Percentiles rank a stretch among this genome's conserved stretches.
These are phyloP conservation scores for Opeltia flavorubescens DNA, from an alignment of 495 filamentous ascomycete genomes.

Conservation along the genomic window DNA sequence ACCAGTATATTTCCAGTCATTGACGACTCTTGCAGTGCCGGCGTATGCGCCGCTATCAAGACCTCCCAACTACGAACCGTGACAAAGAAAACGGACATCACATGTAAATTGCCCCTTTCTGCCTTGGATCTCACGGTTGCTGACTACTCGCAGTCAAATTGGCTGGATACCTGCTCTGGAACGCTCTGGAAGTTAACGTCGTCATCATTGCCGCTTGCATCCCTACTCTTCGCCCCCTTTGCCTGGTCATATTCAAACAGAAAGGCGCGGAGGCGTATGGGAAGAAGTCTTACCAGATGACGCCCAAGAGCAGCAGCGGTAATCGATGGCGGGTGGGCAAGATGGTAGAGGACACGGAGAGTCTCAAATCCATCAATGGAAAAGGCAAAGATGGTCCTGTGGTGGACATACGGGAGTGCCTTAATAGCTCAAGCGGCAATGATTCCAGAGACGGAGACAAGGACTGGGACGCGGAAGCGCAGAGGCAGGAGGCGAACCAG, in stretches of 20 bases:
- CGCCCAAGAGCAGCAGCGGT: conserved; percentile 4
- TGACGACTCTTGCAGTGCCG: conserved; percentile 3
- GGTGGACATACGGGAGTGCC: neutral
- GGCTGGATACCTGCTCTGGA: conserved; percentile 31
- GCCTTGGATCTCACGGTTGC: neutral
- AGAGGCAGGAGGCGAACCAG: neutral
- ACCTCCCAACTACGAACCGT: conserved; percentile 25
- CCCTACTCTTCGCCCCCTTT: conserved; percentile 29
- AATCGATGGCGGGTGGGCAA: neutral
- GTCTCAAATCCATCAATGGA: conserved; percentile 2
- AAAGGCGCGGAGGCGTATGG: neutral
- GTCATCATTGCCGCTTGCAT: conserved; percentile 36
- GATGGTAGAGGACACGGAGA: neutral
- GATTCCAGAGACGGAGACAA: neutral
- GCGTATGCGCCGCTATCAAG: conserved; percentile 27
- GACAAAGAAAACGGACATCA: conserved; percentile 22
- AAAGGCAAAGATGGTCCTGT: conserved; percentile 7
- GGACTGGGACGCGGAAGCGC: neutral
- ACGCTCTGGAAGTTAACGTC: conserved; percentile 31
- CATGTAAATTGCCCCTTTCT: conserved; percentile 20
- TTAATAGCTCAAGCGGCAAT: neutral
- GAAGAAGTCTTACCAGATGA: conserved; percentile 1
- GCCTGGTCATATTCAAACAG: conserved; percentile 21
- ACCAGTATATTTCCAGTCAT: neutral
- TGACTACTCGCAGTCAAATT: conserved; percentile 17